A percentile compares a stretch with the other conserved stretches of the same genome.
Conservation (phyloP, 1,284 basidiomycete species). For the Moniliophthora roreri region DNA sequence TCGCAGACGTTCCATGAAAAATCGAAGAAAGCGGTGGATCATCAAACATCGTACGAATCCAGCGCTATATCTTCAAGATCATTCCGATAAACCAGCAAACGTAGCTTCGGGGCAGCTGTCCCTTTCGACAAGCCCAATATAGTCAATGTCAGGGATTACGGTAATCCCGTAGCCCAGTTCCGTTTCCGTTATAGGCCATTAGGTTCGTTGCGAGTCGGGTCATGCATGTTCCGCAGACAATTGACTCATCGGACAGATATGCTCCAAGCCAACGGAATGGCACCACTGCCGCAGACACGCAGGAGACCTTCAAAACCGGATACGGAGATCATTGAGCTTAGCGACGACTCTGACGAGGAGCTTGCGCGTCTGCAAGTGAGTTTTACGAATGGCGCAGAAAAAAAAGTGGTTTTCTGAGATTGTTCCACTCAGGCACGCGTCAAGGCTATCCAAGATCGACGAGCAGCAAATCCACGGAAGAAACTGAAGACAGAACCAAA, state of each 20-base stretch:
- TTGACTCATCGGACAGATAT: background rate
- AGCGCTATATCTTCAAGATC: background rate
- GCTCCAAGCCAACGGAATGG: constrained; percentile 13
- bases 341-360: background rate
- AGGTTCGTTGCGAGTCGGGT: background rate
- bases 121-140: background rate
- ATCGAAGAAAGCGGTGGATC: constrained; percentile 1
- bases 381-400: background rate
- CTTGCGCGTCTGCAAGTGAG: background rate
- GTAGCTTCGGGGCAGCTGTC: background rate
- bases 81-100: background rate
- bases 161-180: background rate
- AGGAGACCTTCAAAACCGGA: background rate
- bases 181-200: background rate
- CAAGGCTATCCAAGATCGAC: background rate
- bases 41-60: background rate
- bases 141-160: background rate
- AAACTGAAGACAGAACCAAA: background rate
- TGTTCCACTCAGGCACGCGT: background rate
- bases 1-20: background rate
- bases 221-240: background rate
- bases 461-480: background rate
- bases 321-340: constrained; percentile 1
- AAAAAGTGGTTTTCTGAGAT: background rate
- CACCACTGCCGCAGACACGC: background rate